Evolutionary conservation across 2,329 filamentous ascomycete species (phyloP), one percentile per base, ranked within the genome.

Genomic region (Penicillium corylophilum): DNA sequence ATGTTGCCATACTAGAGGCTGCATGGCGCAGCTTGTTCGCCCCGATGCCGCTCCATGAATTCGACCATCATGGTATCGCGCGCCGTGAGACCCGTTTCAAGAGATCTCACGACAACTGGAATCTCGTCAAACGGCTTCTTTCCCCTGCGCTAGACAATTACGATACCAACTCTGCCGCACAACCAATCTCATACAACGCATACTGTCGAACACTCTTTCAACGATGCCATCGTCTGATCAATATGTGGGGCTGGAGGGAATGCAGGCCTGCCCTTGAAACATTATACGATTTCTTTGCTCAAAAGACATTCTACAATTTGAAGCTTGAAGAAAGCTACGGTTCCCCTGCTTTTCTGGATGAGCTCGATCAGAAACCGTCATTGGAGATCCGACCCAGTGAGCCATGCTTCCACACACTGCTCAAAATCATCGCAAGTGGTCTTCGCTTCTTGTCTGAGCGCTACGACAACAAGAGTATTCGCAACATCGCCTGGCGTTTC

Each of bases 281-380:
- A 0, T 65, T 83, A 0, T 84, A 83, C 56, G 81, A 84, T 64
- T 85, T 84, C 67, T 85, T 84, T 55, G 80, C 80, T 6, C 75
- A 72, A 35, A 78, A 79, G 35, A 72, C 69, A 15, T 69, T 85
- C n/a, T 70, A 73, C 38, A 76, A 80, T 47, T 67, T 86, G 46
- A 71, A 69, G 46, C 74, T 75, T 2, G 83, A 86, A 61, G 72
- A 79, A 52, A 71, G 65, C 40, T 73, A 68, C 46, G 78, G 77
- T 9, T 84, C 83, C 2, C 78, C 79, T 8, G 55, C 58, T 2
- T 85, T 84, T 52, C 74, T 86, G 16, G 76, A 82, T 46, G 60
- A 76, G 38, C 71, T 83, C 2, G 71, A 77, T 28, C 62, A 65
- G 15, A 64, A 71, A 15, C 76, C 76, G 8, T 66, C 61, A 1